Percentiles rank a stretch among this genome's conserved stretches.
Evolutionary conservation across 306 rosid genomes (phyloP).

Genomic region (Citrullus mucosospermus): DNA sequence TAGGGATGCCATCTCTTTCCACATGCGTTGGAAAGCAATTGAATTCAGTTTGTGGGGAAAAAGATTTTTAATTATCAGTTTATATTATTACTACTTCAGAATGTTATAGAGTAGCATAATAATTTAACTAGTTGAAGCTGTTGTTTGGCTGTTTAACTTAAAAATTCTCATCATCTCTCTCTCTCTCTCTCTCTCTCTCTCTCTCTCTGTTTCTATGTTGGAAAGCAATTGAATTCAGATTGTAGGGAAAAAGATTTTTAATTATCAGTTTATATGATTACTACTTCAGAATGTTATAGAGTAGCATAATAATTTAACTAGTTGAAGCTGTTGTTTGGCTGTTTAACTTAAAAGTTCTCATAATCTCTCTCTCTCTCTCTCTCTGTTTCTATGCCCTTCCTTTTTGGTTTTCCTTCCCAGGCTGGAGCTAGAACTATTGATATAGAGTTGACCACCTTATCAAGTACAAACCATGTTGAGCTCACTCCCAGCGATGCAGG

Average conservation of each 20-base stretch:
- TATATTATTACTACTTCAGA: neutral
- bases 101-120: neutral
- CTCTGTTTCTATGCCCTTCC: neutral
- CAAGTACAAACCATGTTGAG: conserved; percentile 81
- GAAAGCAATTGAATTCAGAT: neutral
- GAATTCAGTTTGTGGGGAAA: neutral
- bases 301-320: neutral
- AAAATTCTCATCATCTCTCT: neutral
- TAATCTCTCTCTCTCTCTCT: neutral
- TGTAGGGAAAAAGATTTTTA: neutral
- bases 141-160: neutral
- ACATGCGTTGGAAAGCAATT: neutral
- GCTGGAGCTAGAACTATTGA: conserved; percentile 93
- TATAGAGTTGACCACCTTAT: conserved; percentile 73
- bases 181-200: neutral
- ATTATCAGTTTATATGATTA: neutral
- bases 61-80: neutral
- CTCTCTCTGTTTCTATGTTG: neutral
- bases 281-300: neutral
- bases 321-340: neutral
- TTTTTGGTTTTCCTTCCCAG: conserved; percentile 27
- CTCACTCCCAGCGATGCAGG: conserved; percentile 93
- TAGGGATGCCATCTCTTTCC: neutral
- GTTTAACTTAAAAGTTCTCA: neutral
- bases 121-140: neutral